Evolutionary conservation across 202 grass and related monocot genomes (phyloP), one percentile per base, ranked within the genome.

Genomic region (Musa balbisiana): DNA sequence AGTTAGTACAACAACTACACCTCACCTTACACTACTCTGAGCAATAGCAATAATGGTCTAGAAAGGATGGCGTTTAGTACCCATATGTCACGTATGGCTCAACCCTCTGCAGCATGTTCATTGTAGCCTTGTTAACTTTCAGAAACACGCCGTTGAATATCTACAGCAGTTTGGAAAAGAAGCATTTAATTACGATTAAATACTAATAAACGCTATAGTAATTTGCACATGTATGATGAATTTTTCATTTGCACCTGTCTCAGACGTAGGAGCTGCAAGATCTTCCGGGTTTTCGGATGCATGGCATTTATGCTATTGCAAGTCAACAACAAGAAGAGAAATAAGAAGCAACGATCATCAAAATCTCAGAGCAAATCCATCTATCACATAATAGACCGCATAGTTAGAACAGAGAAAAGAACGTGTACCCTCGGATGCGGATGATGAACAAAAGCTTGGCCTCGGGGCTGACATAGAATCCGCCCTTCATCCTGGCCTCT

Each of bases 61-160:
- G 55, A 66, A 62, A 43, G 13, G 49, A 27, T 10, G 49, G 11
- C 13, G 22, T 52, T 62, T 17, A 22, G n/a, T 72, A 80, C 77
- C 77, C 77, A 51, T 80, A 80, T 9, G 77, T 80, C 53, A 80
- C 77, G 25, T 80, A 80, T 71, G 77, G 77, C 54, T 80, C 77
- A 49, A 80, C 77, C 17, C 77, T 55, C 8, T 51, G 67, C 52
- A 80, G 16, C 77, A 80, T 80, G 27, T 80, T 71, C 8, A 80
- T 72, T 2, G 77, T 79, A 8, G 76, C 76, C 51, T 79, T 79
- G 76, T 79, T 79, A 24, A 79, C 76, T 79, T 79, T 79, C 25
- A 80, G 33, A 27, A 80, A 80, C 8, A 71, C 65, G 5, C 65
- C 67, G 25, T 72, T 70, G 19, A 80, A 80, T 20, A 71, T 80